These are phyloP conservation scores for Penicillium sp. DNA, from an alignment of 2,329 filamentous ascomycete species.

Conservation along the genomic window DNA sequence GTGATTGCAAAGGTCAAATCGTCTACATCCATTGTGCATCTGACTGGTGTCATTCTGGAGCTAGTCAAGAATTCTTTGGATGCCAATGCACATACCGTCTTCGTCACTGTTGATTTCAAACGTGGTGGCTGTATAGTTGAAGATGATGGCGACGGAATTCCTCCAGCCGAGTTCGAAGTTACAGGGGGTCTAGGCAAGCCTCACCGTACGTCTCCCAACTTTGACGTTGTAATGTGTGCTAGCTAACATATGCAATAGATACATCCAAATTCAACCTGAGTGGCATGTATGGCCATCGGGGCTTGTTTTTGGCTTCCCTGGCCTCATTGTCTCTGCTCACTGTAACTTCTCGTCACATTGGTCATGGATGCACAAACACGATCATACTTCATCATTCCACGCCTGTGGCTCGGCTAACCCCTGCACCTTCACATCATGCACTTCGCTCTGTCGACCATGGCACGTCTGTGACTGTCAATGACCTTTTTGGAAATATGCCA, in stretches of 20 bases:
- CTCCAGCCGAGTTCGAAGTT: slow-evolving; percentile 66
- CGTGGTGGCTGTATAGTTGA: slow-evolving; percentile 76
- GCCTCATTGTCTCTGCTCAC: slow-evolving; percentile 72
- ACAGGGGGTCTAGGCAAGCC: slow-evolving; percentile 69
- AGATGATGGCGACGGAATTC: slow-evolving; percentile 80
- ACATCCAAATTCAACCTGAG: slow-evolving; percentile 68
- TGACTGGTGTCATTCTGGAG: slow-evolving; percentile 68
- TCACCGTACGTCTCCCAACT: slow-evolving; percentile 55
- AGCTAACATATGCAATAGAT: slow-evolving; percentile 50
- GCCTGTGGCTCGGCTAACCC: slow-evolving; percentile 61
- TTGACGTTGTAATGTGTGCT: background rate
- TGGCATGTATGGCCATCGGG: slow-evolving; percentile 63
- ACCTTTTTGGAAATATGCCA: slow-evolving; percentile 87
- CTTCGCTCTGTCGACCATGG: slow-evolving; percentile 61
- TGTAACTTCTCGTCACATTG: slow-evolving; percentile 66
- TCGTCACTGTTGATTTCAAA: slow-evolving; percentile 68
- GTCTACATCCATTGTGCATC: slow-evolving; percentile 71
- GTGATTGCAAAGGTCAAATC: slow-evolving; percentile 80
- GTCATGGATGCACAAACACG: slow-evolving; percentile 53
- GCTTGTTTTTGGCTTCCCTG: slow-evolving; percentile 74
- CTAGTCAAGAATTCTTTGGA: slow-evolving; percentile 84
- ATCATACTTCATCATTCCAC: slow-evolving; percentile 69
- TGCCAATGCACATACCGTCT: slow-evolving; percentile 66
- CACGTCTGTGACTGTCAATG: slow-evolving; percentile 70
- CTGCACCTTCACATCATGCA: slow-evolving; percentile 58